Percentiles rank a stretch among this genome's conserved stretches.
Evolutionary conservation across 2,329 filamentous ascomycete genomes (phyloP).

Genomic region (Coleophoma eucalyptorum): DNA sequence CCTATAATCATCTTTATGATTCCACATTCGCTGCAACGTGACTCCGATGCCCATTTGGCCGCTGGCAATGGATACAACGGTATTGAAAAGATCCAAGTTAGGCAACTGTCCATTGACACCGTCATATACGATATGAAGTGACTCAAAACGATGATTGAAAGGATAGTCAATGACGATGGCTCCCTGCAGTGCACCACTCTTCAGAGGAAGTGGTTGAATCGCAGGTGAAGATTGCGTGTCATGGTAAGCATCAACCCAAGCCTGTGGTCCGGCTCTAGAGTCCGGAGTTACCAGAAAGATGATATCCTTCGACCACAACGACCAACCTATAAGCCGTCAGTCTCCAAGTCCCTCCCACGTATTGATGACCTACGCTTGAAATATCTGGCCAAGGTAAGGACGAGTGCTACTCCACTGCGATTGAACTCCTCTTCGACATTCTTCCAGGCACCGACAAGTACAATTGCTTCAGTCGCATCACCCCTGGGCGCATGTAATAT

Average conservation of each 20-base stretch:
- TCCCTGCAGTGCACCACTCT: slow-evolving; percentile 89
- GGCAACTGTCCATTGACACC: slow-evolving; percentile 93
- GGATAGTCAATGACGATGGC: slow-evolving; percentile 93
- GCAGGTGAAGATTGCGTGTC: slow-evolving; percentile 72
- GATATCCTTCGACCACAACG: slow-evolving; percentile 98
- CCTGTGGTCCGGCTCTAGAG: slow-evolving; percentile 84
- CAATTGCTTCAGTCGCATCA: slow-evolving; percentile 95
- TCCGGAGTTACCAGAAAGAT: slow-evolving; percentile 88
- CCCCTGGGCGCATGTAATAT: slow-evolving; percentile 90
- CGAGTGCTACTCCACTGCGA: slow-evolving; percentile 80
- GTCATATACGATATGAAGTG: slow-evolving; percentile 89
- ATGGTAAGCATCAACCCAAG: slow-evolving; percentile 98
- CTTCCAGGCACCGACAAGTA: slow-evolving; percentile 84
- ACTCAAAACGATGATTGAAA: slow-evolving; percentile 78
- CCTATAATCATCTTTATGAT: slow-evolving; percentile 71
- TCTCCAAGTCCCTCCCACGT: not conserved
- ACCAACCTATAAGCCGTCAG: slow-evolving; percentile 63
- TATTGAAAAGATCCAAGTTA: slow-evolving; percentile 95
- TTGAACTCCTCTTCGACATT: slow-evolving; percentile 79
- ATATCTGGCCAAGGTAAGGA: slow-evolving; percentile 84
- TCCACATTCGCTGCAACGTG: slow-evolving; percentile 81
- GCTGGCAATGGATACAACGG: slow-evolving; percentile 78
- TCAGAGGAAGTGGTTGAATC: slow-evolving; percentile 76
- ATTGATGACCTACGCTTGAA: slow-evolving; percentile 65
- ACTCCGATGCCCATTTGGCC: slow-evolving; percentile 90